Percentiles rank a stretch among this genome's conserved stretches.
Conservation (phyloP, 371 early-diverging fungal species). For the Mucor plumbeus region DNA sequence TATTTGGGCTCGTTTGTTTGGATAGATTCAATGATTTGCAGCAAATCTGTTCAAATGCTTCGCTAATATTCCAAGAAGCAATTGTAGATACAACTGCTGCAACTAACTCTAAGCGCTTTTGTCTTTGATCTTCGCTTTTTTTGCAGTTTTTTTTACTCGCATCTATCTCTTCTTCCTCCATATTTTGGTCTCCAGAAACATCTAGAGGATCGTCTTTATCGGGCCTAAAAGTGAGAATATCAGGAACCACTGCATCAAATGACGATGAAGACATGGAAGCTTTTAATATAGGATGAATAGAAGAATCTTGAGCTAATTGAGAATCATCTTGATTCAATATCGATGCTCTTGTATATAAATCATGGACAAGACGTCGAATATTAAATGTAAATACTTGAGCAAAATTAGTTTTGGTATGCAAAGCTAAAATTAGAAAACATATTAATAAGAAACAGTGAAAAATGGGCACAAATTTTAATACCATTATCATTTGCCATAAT, state of each 20-base stretch:
- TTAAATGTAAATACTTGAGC: constrained; percentile 49
- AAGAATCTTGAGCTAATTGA: not conserved
- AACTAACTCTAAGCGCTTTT: constrained; percentile 34
- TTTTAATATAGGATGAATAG: constrained; percentile 26
- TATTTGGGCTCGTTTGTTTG: constrained; percentile 28
- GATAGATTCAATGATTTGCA: constrained; percentile 32
- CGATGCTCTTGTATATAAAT: constrained; percentile 31
- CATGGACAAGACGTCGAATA: constrained; percentile 49
- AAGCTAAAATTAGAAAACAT: constrained; percentile 9
- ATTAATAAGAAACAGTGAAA: not conserved
- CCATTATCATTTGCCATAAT: constrained; percentile 35
- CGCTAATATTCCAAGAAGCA: constrained; percentile 60
- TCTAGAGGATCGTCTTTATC: constrained; percentile 50
- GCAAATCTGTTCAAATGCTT: constrained; percentile 47
- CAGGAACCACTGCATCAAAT: constrained; percentile 45
- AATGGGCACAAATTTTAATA: not conserved
- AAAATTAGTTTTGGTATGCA: constrained; percentile 29
- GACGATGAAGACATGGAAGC: constrained; percentile 42
- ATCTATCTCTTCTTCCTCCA: constrained; percentile 5
- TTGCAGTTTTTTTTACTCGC: not conserved
- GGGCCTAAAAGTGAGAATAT: constrained; percentile 33
- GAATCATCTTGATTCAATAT: not conserved
- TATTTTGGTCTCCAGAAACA: constrained; percentile 19
- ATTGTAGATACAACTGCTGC: constrained; percentile 53
- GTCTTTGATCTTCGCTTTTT: constrained; percentile 24